These are phyloP conservation scores for Daldinia bambusicola DNA, from an alignment of 495 filamentous ascomycete genomes.

Conservation along the genomic window DNA sequence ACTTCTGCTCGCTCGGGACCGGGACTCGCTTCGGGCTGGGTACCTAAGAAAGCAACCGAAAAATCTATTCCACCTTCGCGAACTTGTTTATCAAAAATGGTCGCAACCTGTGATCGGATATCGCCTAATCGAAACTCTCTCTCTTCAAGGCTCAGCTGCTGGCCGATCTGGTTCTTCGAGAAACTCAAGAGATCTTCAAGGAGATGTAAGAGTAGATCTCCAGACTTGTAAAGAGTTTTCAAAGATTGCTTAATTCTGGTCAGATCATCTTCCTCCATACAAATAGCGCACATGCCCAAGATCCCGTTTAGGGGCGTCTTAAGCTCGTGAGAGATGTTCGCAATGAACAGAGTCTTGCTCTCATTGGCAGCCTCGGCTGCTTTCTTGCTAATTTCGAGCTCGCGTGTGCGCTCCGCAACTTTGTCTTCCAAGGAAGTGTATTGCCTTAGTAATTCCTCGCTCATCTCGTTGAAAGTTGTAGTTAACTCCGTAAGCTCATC, in stretches of 20 bases:
- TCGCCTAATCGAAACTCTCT: slow-evolving; percentile 85
- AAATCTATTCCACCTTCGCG: slow-evolving; percentile 79
- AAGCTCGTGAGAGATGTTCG: slow-evolving; percentile 94
- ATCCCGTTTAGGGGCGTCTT: slow-evolving; percentile 95
- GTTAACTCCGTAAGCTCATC: slow-evolving; percentile 92
- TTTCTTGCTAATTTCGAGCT: slow-evolving; percentile 88
- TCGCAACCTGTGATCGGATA: slow-evolving; percentile 78
- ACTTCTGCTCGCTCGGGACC: slow-evolving; percentile 48
- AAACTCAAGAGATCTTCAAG: slow-evolving; percentile 93
- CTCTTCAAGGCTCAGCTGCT: slow-evolving; percentile 79
- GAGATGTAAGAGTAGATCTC: slow-evolving; percentile 85
- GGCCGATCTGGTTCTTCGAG: slow-evolving; percentile 91
- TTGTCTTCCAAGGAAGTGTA: slow-evolving; percentile 85
- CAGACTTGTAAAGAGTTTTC: slow-evolving; percentile 88
- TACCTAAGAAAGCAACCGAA: slow-evolving; percentile 71
- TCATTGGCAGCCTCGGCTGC: slow-evolving; percentile 92
- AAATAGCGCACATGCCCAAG: slow-evolving; percentile 90
- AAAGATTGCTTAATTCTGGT: slow-evolving; percentile 80
- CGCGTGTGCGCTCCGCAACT: slow-evolving; percentile 80
- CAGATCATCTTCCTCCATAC: slow-evolving; percentile 87
- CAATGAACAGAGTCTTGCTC: slow-evolving; percentile 94
- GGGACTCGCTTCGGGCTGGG: slow-evolving; percentile 53
- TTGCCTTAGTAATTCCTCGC: slow-evolving; percentile 86
- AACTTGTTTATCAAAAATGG: slow-evolving; percentile 90
- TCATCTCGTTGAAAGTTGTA: slow-evolving; percentile 91